Evolutionary conservation across 345 rosid genomes (phyloP), one percentile per base, ranked within the genome.

Genomic region (Streptanthus diversifolius): DNA sequence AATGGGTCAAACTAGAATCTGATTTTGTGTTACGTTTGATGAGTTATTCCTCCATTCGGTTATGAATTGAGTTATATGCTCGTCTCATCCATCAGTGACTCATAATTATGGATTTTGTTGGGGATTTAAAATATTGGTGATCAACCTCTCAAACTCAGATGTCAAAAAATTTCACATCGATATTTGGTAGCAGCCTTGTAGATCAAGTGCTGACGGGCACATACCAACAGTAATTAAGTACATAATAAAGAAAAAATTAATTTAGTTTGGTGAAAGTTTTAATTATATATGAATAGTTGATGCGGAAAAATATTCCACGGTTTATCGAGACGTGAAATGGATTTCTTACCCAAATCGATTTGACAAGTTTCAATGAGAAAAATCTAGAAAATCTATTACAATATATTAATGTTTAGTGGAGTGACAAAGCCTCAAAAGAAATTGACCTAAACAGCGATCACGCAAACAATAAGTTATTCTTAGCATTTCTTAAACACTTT

Each of bases 311-410:
- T 10, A 33, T 68, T 75, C 69, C 69, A 52, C 52, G 61, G 48
- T 60, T 32, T 75, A 49, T 35, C 12, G 48, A 22, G 19, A 37
- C 41, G n/a, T 76, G 80, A 76, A 44, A 71, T 63, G 13, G 80
- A 76, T 70, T 27, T 76, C 66, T 64, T 70, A 76, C 71, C 76
- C 19, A 70, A 29, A 63, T 45, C 72, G 76, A 77, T 77, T 70
- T 77, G 80, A 70, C 80, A 77, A 55, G 61, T 58, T 63, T 63
- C 24, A 17, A 15, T 53, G 37, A 44, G 75, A 52, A 61, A 39
- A 59, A 19, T 56, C 51, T 58, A 30, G 67, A 69, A 53, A 33
- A 54, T 19, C 18, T 54, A 64, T 70, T 61, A 37, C 29, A 36
- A 15, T 70, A 27, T 35, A 48, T 48, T 44, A 10, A 63, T 70